Base-by-base conservation (phyloP, 2,329 filamentous ascomycete genomes). In the Neophaeococcomyces mojaviensis region DNA sequence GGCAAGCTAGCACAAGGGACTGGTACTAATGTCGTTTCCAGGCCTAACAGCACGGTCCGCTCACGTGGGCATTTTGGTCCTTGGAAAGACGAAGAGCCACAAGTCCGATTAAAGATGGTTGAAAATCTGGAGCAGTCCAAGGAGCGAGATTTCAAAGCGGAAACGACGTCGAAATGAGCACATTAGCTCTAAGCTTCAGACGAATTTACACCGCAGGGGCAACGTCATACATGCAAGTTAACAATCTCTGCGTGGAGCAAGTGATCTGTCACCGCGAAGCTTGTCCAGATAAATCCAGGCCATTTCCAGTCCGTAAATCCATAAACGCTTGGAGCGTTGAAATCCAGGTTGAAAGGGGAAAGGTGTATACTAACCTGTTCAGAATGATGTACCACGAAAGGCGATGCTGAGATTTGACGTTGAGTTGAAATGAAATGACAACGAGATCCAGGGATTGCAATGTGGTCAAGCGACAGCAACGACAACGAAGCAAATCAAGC, bases 351-450 rank as follows among this genome's bases (percentile, higher is more conserved):
- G 19, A 22, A 18, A 19, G 32, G 19, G 18, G 22, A 22, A 44
- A 31, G 22, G n/a, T 3, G 5, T 36, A 44, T 44, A 44, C 41
- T 44, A 32, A 44, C 41, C 41, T 44, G 41, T 9, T 20, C 19
- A 20, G 18, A 18, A 6, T 28, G 24, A 28, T 28, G 24, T 28
- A 10, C 24, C 24, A 10, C 5, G n/a, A 9, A 33, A 7, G 22
- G 26, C 32, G 15, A 44, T 22, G 35, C 41, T 32, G 35, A 46
- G 43, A 22, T 12, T 19, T 15, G 10, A 38, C 19, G 26, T 42
- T 15, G n/a, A 16, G 26, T 9, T 15, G 20, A 39, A 34, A 42
- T 32, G 16, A 18, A 20, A 20, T 20, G 26, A 32, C 22, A 32
- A 19, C 7, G 8, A 16, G 10, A 19, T 32, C 24, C 26, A 20